phyloP scores from a whole-genome alignment of 1,284 basidiomycete genomes.

The Leucoagaricus sp. region DNA sequence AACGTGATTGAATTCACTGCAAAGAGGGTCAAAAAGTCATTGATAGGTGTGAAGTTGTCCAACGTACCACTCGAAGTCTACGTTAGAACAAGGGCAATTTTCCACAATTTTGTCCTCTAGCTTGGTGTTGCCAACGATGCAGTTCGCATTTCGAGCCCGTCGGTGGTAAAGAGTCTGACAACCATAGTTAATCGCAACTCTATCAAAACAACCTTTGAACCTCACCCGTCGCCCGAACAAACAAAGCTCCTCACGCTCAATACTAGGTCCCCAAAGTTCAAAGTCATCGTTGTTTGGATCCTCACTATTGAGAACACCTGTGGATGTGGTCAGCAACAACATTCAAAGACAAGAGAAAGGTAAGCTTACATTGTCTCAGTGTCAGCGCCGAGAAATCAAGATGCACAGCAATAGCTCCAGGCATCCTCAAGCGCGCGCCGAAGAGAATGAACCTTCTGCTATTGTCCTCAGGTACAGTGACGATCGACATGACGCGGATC shows the following conservation, averaged over 20 bases:
- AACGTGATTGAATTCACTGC: slow-evolving; percentile 88
- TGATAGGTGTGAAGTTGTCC: slow-evolving; percentile 10
- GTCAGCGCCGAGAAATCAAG: slow-evolving; percentile 89
- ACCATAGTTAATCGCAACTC: neutral
- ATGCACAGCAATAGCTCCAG: slow-evolving; percentile 73
- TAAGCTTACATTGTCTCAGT: slow-evolving; percentile 64
- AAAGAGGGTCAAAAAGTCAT: neutral
- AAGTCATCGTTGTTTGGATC: slow-evolving; percentile 88
- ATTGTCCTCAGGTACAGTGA: slow-evolving; percentile 90
- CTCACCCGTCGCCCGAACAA: slow-evolving; percentile 85
- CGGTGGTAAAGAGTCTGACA: slow-evolving; percentile 86
- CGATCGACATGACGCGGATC: slow-evolving; percentile 76
- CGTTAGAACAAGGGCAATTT: slow-evolving; percentile 71
- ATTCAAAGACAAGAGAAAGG: neutral
- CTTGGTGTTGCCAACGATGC: slow-evolving; percentile 78
- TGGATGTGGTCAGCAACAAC: slow-evolving; percentile 16
- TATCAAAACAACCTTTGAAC: neutral
- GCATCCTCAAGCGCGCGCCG: slow-evolving; percentile 58
- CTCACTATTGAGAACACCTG: slow-evolving; percentile 70
- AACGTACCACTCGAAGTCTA: slow-evolving; percentile 90
- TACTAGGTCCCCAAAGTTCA: slow-evolving; percentile 92
- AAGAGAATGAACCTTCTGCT: slow-evolving; percentile 90
- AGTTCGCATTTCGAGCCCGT: slow-evolving; percentile 77
- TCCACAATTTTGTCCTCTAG: slow-evolving; percentile 54
- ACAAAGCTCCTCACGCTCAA: slow-evolving; percentile 78